Base-by-base conservation (phyloP, 2,329 filamentous ascomycete species). In the Dactylonectria macrodidyma region DNA sequence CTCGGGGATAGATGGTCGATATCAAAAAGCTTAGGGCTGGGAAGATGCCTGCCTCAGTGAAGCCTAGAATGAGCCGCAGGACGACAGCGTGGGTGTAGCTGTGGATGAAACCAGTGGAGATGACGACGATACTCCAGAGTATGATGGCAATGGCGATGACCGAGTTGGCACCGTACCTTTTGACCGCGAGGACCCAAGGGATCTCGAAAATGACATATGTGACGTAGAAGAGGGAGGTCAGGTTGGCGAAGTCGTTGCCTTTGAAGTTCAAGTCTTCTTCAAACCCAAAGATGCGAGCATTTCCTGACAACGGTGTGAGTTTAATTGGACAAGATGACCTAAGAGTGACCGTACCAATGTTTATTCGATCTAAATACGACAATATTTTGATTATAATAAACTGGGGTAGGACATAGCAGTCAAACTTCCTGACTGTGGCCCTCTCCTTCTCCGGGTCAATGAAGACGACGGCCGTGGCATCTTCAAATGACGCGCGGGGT, bases 21-120 rank as follows among this genome's bases (percentile, higher is more conserved):
- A 73, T 60, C 59, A 90, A 90, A 11, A 88, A 77, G 1, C 86
- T 85, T 66, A 90, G 81, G 1, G 88, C 88, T 0, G 89, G 89
- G 69, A 91, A 90, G 0, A 91, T 80, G 0, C 88, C 89, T 5
- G 87, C 88, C 77, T 91, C 89, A 14, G 89, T 84, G 3, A 87
- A 77, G 1, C 89, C 89, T 0, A 91, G 84, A 0, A 91, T 78
- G 0, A 91, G 75, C 10, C 89, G 86, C 62, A 86, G 89, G 14
- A 84, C 88, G 11, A 91, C 80, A 6, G 91, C 78, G 0, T 85
- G 85, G 8, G 80, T 84, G 71, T 87, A 90, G 71, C 80, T 88
- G 55, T 89, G 84, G 5, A 85, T 84, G 11, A 91, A 80, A 0
- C 89, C 90, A 1, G 86, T 90, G 73, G 86, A 84, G 2, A 86